These are phyloP conservation scores for Fusarium sp. DNA, from an alignment of 2,329 filamentous ascomycete species.

Conservation along the genomic window DNA sequence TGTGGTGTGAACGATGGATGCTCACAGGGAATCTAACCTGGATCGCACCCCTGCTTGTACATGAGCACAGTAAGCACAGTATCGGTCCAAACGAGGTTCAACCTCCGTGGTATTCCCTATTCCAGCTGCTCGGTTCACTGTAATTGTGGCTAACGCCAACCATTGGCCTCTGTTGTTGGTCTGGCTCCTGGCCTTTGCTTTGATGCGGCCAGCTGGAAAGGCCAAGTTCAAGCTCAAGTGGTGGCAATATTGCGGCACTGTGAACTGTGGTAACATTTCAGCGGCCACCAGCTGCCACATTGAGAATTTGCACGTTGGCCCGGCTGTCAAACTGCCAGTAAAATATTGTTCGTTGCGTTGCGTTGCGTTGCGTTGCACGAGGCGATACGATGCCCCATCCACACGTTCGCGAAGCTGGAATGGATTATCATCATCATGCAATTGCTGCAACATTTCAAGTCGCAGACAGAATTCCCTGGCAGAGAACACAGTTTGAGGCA, in stretches of 20 bases:
- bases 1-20: slow-evolving; percentile 22
- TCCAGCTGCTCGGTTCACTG: slow-evolving; percentile 32
- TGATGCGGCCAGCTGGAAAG: slow-evolving; percentile 14
- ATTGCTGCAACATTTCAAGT: slow-evolving; percentile 4
- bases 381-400: slow-evolving; percentile 16
- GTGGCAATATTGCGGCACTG: slow-evolving; percentile 29
- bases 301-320: slow-evolving; percentile 15
- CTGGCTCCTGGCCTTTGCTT: not conserved
- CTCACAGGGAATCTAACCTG: slow-evolving; percentile 36
- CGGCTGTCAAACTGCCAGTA: slow-evolving; percentile 5
- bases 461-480: not conserved
- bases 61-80: slow-evolving; percentile 29
- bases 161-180: not conserved
- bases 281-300: slow-evolving; percentile 24
- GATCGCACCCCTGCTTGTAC: slow-evolving; percentile 22
- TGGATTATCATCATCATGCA: slow-evolving; percentile 18
- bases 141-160: not conserved
- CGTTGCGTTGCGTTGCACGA: slow-evolving; percentile 15
- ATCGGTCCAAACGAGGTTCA: slow-evolving; percentile 23
- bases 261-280: slow-evolving; percentile 14
- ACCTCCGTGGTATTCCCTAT: slow-evolving; percentile 39
- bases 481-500: not conserved
- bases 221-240: not conserved
- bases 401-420: slow-evolving; percentile 13
- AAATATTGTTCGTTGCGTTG: slow-evolving; percentile 8